Percentiles rank a stretch among this genome's conserved stretches.
Conservation (phyloP, 2,329 filamentous ascomycete species). For the Colletotrichum liaoningense region DNA sequence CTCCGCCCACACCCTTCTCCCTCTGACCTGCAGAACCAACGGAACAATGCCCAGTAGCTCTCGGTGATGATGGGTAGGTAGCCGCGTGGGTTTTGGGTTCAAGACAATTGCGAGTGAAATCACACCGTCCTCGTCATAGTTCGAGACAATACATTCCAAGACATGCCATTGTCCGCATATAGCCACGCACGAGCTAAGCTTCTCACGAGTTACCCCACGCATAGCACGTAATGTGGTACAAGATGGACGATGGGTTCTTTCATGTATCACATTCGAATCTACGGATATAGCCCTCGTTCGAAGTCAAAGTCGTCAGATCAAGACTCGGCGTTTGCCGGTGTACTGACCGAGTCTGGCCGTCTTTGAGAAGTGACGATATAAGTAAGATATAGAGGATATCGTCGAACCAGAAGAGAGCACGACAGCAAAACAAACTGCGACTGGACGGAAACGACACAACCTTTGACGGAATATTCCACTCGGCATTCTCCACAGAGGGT, state of each 20-base stretch:
- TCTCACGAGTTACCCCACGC: not conserved
- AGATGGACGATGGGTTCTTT: not conserved
- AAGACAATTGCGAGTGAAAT: not conserved
- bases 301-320: not conserved
- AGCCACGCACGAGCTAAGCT: not conserved
- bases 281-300: not conserved
- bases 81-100: not conserved
- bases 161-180: not conserved
- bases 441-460: not conserved
- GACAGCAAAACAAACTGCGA: no score
- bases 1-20: constrained; percentile 14
- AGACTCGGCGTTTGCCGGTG: not conserved
- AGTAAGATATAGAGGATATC: not conserved
- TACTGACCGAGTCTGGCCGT: not conserved
- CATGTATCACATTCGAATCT: not conserved
- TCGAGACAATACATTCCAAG: not conserved
- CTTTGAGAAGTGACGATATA: not conserved
- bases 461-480: not conserved
- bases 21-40: not conserved
- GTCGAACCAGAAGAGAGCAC: no score
- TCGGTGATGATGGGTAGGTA: not conserved
- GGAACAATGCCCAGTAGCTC: not conserved
- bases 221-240: not conserved
- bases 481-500: not conserved
- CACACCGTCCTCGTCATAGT: not conserved